These are phyloP conservation scores for Chlorella sp. DNA, from an alignment of 139 green algal genomes.

Conservation along the genomic window DNA sequence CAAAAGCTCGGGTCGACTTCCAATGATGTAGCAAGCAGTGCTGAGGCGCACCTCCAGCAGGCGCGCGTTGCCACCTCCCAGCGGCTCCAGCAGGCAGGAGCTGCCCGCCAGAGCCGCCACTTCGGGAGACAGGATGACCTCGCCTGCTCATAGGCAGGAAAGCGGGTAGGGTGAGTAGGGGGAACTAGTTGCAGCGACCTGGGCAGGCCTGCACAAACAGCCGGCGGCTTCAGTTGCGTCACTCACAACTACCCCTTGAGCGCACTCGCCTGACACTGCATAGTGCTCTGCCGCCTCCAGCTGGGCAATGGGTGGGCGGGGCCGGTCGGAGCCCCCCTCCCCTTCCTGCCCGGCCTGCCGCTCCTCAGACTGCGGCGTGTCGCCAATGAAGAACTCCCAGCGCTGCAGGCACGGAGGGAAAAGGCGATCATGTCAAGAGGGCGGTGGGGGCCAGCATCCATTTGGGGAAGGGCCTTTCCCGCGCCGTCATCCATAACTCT, in stretches of 20 bases:
- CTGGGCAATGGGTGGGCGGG: constrained; percentile 46
- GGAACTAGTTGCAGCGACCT: neutral
- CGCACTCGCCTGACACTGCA: neutral
- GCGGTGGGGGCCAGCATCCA: no score
- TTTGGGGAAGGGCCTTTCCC: no score
- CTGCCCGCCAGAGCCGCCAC: constrained; percentile 22
- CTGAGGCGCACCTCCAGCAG: neutral
- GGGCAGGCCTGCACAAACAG: neutral
- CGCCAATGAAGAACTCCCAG: constrained; percentile 86
- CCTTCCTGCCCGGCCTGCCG: neutral
- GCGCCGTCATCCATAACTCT: no score
- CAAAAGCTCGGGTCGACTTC: no score
- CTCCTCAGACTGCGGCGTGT: constrained; percentile 21
- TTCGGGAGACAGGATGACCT: constrained; percentile 62
- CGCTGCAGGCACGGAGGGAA: constrained; percentile 12
- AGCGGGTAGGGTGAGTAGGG: neutral
- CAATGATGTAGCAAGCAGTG: no score
- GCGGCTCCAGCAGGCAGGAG: constrained; percentile 13
- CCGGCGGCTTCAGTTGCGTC: neutral
- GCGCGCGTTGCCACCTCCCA: neutral
- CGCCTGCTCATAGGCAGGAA: constrained; percentile 33
- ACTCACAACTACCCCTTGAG: neutral
- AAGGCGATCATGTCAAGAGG: no score
- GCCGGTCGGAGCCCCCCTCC: neutral
- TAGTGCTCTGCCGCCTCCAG: constrained; percentile 27